These are phyloP conservation scores for Trichoderma atroviride DNA, from an alignment of 2,329 filamentous ascomycete species.

Conservation along the genomic window DNA sequence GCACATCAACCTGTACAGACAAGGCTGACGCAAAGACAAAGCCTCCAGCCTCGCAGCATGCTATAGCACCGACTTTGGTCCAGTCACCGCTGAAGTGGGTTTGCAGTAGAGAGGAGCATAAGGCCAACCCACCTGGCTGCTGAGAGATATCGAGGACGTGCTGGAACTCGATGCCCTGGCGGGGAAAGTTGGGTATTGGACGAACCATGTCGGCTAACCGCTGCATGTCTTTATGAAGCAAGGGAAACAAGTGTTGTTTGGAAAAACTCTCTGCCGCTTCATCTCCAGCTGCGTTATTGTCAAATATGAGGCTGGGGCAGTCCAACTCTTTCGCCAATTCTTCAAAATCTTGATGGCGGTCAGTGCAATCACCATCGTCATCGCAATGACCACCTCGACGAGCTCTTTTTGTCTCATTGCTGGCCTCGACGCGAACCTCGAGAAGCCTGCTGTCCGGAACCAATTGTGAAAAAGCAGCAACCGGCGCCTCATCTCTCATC, in stretches of 20 bases:
- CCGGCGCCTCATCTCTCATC: constrained; percentile 63
- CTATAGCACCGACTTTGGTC: constrained; percentile 49
- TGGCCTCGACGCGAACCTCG: constrained; percentile 54
- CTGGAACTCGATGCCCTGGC: constrained; percentile 54
- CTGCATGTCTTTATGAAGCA: constrained; percentile 50
- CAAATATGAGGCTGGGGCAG: constrained; percentile 51
- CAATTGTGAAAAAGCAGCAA: constrained; percentile 56
- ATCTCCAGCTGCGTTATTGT: constrained; percentile 52
- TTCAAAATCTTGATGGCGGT: constrained; percentile 7
- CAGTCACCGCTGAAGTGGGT: constrained; percentile 51
- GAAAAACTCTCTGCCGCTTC: constrained; percentile 47
- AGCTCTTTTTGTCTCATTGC: constrained; percentile 39
- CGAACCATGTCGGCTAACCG: constrained; percentile 55
- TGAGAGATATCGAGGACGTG: constrained; percentile 61
- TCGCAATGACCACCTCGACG: constrained; percentile 39
- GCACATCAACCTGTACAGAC: constrained; percentile 44
- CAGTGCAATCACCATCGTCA: not conserved
- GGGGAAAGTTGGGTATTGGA: constrained; percentile 53
- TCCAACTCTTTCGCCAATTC: constrained; percentile 32
- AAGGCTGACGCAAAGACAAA: constrained; percentile 58
- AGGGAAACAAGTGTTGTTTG: constrained; percentile 45
- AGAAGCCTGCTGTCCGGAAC: constrained; percentile 56
- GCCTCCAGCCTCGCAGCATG: constrained; percentile 60
- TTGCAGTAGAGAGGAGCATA: constrained; percentile 56
- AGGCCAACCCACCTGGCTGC: constrained; percentile 50